Evolutionary conservation across 495 filamentous ascomycete genomes (phyloP).

Genomic region (Terfezia claveryi): DNA sequence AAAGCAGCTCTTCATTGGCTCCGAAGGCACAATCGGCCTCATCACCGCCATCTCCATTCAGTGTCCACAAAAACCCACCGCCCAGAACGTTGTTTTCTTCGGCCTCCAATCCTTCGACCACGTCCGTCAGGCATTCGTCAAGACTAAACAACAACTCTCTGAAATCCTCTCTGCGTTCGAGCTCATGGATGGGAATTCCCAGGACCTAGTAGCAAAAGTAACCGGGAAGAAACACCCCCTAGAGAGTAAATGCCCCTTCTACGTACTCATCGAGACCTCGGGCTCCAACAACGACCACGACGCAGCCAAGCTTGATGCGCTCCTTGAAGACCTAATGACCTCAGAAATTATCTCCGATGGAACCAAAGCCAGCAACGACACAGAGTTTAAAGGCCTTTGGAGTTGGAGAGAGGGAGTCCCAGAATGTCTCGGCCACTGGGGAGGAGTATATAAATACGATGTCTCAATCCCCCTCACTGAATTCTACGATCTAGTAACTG

Average conservation of each 20-base stretch:
- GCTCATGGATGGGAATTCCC: conserved; percentile 72
- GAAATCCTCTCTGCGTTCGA: conserved; percentile 97
- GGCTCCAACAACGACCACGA: conserved; percentile 89
- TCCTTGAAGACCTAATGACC: conserved; percentile 78
- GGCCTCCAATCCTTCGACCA: conserved; percentile 70
- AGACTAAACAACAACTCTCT: conserved; percentile 70
- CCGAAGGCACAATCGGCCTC: conserved; percentile 83
- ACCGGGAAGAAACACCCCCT: conserved; percentile 59
- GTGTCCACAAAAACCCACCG: conserved; percentile 64
- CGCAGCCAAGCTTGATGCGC: conserved; percentile 53
- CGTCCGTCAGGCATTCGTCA: conserved; percentile 56
- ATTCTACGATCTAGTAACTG: conserved; percentile 73
- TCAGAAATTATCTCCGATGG: conserved; percentile 69
- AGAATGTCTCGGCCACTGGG: conserved; percentile 69
- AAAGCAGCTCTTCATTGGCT: conserved; percentile 92
- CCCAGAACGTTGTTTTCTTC: conserved; percentile 78
- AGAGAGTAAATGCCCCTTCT: conserved; percentile 70
- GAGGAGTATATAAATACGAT: conserved; percentile 96
- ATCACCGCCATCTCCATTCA: conserved; percentile 76
- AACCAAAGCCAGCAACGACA: conserved; percentile 76
- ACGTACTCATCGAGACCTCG: conserved; percentile 88
- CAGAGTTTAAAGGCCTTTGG: conserved; percentile 70
- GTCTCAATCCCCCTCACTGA: conserved; percentile 78
- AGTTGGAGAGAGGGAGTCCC: conserved; percentile 83
- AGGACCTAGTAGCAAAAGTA: conserved; percentile 49